phyloP scores from a whole-genome alignment of 176 grass and related monocot species.

The Pontederia crassipes region DNA sequence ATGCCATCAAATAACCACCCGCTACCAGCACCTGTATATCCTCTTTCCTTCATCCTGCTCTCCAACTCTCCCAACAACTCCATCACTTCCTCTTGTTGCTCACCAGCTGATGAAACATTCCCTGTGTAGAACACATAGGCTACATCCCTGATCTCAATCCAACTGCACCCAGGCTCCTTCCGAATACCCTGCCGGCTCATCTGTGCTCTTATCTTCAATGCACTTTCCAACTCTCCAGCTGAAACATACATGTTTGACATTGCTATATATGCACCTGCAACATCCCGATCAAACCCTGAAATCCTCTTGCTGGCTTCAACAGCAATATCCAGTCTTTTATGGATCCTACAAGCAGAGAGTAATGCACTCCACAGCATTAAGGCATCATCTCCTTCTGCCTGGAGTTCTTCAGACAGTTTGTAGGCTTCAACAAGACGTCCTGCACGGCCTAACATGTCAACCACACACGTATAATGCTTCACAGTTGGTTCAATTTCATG shows the following conservation, averaged over 20 bases:
- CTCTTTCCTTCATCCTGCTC: slow-evolving; percentile 53
- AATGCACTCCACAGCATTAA: slow-evolving; percentile 65
- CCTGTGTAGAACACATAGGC: slow-evolving; percentile 48
- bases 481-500: slow-evolving; percentile 33
- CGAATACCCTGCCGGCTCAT: slow-evolving; percentile 50
- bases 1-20: slow-evolving; percentile 34
- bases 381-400: slow-evolving; percentile 31
- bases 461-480: slow-evolving; percentile 64
- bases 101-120: slow-evolving; percentile 23
- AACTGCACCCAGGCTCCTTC: slow-evolving; percentile 73
- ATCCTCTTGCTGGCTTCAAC: slow-evolving; percentile 34
- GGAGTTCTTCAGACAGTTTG: slow-evolving; percentile 28
- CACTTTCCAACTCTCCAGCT: slow-evolving; percentile 39
- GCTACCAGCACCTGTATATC: slow-evolving; percentile 31
- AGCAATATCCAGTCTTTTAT: slow-evolving; percentile 41
- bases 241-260: slow-evolving; percentile 67
- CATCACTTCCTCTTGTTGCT: slow-evolving; percentile 32
- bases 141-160: slow-evolving; percentile 66
- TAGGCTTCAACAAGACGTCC: slow-evolving; percentile 43
- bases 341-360: slow-evolving; percentile 58
- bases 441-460: slow-evolving; percentile 65
- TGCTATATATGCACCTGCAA: slow-evolving; percentile 44
- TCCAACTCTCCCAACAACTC: slow-evolving; percentile 51
- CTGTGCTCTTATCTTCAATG: slow-evolving; percentile 30
- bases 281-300: slow-evolving; percentile 46